These are phyloP conservation scores for Luzula sylvatica DNA, from an alignment of 176 grass and related monocot genomes.

Conservation along the genomic window DNA sequence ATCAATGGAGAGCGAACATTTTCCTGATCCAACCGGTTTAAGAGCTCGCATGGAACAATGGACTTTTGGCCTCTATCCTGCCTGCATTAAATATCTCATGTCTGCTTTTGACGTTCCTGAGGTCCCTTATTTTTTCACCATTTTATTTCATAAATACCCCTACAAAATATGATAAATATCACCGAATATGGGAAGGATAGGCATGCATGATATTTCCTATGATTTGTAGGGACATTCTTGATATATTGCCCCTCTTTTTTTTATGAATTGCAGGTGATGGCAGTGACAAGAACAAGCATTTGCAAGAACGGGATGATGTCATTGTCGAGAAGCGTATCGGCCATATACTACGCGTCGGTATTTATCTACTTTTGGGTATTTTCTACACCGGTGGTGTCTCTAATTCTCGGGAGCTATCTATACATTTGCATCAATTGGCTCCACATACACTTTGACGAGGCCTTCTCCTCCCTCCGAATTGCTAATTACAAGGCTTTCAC, in stretches of 20 bases:
- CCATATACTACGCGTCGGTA: conserved; percentile 83
- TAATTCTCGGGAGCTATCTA: conserved; percentile 92
- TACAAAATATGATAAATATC: not conserved
- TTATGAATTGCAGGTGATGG: conserved; percentile 42
- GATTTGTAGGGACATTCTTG: not conserved
- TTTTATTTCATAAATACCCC: not conserved
- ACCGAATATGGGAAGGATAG: no score
- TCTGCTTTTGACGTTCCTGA: conserved; percentile 89
- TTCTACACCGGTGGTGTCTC: conserved; percentile 85
- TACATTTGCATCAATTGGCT: conserved; percentile 98
- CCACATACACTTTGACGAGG: conserved; percentile 93
- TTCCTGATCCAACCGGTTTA: conserved; percentile 85
- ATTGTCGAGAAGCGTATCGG: conserved; percentile 43
- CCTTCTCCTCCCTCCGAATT: conserved; percentile 87
- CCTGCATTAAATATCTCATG: conserved; percentile 99
- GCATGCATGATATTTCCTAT: not conserved
- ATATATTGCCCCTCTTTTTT: not conserved
- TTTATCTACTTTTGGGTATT: conserved; percentile 96
- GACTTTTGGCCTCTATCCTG: conserved; percentile 89
- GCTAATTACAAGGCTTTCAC: conserved; percentile 97
- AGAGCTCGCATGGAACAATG: conserved; percentile 82
- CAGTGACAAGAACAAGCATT: conserved; percentile 68
- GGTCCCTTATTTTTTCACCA: conserved; percentile 33
- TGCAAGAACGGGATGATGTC: conserved; percentile 56
- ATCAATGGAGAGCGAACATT: conserved; percentile 96